Evolutionary conservation across 768 basidiomycete species (phyloP), one percentile per base, ranked within the genome.

Genomic region (Leccinum rimulosum): DNA sequence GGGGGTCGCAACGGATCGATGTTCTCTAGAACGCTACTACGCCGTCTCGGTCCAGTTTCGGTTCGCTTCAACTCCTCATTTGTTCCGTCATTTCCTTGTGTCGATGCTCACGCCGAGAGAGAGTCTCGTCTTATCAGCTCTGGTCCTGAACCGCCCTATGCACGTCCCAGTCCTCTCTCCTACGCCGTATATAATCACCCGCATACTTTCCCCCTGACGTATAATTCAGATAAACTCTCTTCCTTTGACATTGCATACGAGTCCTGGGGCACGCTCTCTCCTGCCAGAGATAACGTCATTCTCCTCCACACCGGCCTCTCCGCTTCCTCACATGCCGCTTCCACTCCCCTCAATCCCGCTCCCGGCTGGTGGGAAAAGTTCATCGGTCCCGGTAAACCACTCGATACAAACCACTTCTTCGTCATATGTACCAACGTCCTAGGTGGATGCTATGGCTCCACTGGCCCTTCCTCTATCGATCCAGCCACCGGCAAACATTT

Each of bases 311-410:
- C 97, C 0, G 97, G 97, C 17, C 83, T 99, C 3, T 95, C 93
- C 11, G 97, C 95, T 0, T 95, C 93, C 1, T 97, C 95, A 0
- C 97, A 99, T 75, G 93, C 95, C 0, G 91, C 93, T 3, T 87
- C 91, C 22, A 94, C 94, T 0, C 68, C 79, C 4, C 72, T 77
- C 4, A 99, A 96, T 65, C 82, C 88, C 2, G 74, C 89, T 0
- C 86, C 89, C 9, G 96, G 97, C 4, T 99, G 97, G 97, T 99
- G 97, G 97, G 92, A 98, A 75, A 89, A 90, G 67, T 99, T 98
- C 75, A 95, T 99, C 64, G 97, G 97, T 0, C 94, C 96, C 4
- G 93, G 93, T 53, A 93, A 89, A 67, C 86, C 95, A 10, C 79
- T 99, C 45, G 97, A 99, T 78, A 98, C 97, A 6, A 79, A 94